phyloP scores from a whole-genome alignment of 1,284 basidiomycete species.

The Naganishia albida region DNA sequence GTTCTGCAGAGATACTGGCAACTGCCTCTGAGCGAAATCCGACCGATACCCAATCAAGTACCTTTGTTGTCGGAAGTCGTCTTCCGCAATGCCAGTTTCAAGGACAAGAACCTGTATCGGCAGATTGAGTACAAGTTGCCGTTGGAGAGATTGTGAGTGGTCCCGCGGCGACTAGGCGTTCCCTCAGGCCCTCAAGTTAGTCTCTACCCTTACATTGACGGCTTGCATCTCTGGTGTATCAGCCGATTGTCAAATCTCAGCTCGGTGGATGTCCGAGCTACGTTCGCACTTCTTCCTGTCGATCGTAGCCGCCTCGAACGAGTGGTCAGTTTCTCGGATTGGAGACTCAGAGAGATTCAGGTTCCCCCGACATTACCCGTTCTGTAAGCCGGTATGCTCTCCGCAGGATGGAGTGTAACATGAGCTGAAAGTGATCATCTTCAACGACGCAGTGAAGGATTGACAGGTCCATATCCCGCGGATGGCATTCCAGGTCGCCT shows the following conservation, averaged over 20 bases:
- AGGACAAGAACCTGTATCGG: conserved; percentile 8
- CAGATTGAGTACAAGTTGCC: conserved; percentile 7
- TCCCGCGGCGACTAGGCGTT: too few species aligned
- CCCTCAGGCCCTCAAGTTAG: too few species aligned
- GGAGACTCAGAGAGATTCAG: background rate
- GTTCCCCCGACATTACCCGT: conserved; percentile 2
- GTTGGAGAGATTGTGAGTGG: conserved; percentile 12
- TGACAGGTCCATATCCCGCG: background rate
- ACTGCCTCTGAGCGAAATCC: conserved; percentile 5
- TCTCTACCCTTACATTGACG: background rate
- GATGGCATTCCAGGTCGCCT: background rate
- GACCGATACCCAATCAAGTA: conserved; percentile 9
- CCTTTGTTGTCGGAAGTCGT: conserved; percentile 3
- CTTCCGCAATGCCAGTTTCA: conserved; percentile 16
- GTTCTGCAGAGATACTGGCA: background rate
- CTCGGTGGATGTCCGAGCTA: conserved; percentile 6
- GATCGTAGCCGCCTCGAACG: background rate
- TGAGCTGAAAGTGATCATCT: too few species aligned
- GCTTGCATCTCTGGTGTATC: background rate
- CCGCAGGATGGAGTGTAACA: too few species aligned
- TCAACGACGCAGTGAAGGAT: too few species aligned
- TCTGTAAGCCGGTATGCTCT: background rate
- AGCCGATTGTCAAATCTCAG: conserved; percentile 5
- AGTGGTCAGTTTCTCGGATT: conserved; percentile 3
- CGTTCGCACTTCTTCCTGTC: conserved; percentile 9